Evolutionary conservation across 2,329 filamentous ascomycete genomes (phyloP).

Genomic region (Penicillium capsulatum): DNA sequence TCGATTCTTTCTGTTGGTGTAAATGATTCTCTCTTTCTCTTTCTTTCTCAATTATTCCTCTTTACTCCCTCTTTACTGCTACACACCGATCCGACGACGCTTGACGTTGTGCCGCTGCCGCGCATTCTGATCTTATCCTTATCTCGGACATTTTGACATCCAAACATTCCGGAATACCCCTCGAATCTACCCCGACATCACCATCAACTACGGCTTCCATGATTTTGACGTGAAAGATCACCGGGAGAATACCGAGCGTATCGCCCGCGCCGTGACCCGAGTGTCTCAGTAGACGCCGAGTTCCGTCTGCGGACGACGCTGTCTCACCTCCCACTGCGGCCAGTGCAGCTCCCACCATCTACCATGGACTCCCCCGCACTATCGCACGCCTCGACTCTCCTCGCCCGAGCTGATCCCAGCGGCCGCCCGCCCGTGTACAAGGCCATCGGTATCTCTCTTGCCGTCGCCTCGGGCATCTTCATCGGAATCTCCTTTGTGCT

Average conservation of each 20-base stretch:
- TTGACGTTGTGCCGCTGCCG: too few species aligned
- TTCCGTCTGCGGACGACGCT: slow-evolving; percentile 22
- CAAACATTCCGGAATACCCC: slow-evolving; percentile 12
- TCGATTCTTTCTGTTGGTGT: background rate
- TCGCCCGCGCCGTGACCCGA: background rate
- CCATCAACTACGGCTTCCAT: too few species aligned
- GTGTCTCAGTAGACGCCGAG: slow-evolving; percentile 23
- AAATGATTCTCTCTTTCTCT: background rate
- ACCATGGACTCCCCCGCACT: slow-evolving; percentile 19
- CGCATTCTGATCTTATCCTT: slow-evolving; percentile 7
- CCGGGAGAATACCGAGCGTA: too few species aligned
- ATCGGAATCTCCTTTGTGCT: slow-evolving; percentile 94
- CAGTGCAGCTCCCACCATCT: slow-evolving; percentile 44
- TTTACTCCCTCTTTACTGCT: background rate
- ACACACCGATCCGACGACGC: background rate
- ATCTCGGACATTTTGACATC: slow-evolving; percentile 1
- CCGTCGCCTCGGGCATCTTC: slow-evolving; percentile 81
- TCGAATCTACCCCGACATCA: background rate
- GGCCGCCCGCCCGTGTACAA: slow-evolving; percentile 65
- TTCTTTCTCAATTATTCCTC: background rate
- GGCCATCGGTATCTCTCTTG: slow-evolving; percentile 77
- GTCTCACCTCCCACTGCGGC: slow-evolving; percentile 23
- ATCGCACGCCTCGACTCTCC: slow-evolving; percentile 41
- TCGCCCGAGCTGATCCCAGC: slow-evolving; percentile 42
- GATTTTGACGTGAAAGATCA: too few species aligned